Base-by-base conservation (phyloP, 2,329 filamentous ascomycete genomes). In the Trichoderma pleuroti region DNA sequence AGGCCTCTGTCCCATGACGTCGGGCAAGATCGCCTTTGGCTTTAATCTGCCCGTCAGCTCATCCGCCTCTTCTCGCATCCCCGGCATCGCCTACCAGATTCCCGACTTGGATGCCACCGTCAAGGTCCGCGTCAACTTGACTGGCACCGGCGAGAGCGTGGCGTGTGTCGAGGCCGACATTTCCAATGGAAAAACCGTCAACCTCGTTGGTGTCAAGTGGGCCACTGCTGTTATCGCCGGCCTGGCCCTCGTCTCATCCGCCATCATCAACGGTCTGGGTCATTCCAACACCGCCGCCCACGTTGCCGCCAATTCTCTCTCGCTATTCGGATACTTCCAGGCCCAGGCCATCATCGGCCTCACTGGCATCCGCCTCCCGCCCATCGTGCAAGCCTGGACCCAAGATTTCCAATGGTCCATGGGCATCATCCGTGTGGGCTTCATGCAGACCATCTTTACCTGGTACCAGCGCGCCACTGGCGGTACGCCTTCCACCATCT, bases 331-430 rank as follows among this genome's bases (percentile, higher is more conserved):
- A 72, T 98, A 96, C 82, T 97, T 98, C 86, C 95, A 98, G 82
- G 90, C 93, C 5, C 94, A 97, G 81, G 94, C 95, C 30, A 93
- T 98, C 81, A 86, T 97, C 76, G 94, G 94, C 73, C 91, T 98
- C 81, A 93, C 91, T 68, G 88, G 91, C 24, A 91, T 98, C 16
- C 85, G 86, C 59, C 87, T 97, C 68, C 95, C 95, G 11, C 95
- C 95, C 0, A 92, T 97, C 72, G 95, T 97, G 68, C 87, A 92
- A 77, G 88, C 94, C 0, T 98, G 95, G 95, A 97, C 94, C 2
- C 94, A 98, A 82, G 95, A 98, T 82, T 98, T 98, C 83, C 92
- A 97, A 79, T 98, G 95, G 95, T 97, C 92, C 77, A 96, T 98
- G 93, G 95, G 95, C 76, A 94, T 98, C 76, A 97, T 98, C 76